Evolutionary conservation across 441 rosid species (phyloP).

Genomic region (Erysimum pusillum): DNA sequence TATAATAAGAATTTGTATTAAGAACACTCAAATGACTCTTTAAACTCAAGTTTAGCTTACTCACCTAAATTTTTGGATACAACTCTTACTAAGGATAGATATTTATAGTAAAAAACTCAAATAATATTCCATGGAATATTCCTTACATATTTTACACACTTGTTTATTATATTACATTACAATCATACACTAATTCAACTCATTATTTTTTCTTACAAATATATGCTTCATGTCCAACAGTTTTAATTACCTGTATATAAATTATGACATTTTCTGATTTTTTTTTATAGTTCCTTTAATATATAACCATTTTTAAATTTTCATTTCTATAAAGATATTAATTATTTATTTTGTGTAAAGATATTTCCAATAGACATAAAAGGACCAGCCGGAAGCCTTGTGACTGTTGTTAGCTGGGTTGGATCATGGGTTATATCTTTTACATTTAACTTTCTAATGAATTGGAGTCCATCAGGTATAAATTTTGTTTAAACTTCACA

Average conservation of each 20-base stretch:
- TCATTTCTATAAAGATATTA: background rate
- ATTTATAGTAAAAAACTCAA: no score
- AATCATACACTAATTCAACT: no score
- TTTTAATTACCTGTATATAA: background rate
- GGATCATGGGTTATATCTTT: constrained; percentile 69
- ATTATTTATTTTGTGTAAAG: constrained; percentile 43
- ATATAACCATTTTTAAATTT: background rate
- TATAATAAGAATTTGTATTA: no score
- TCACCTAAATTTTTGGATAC: no score
- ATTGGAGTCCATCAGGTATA: constrained; percentile 58
- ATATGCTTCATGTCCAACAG: background rate
- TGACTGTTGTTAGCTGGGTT: constrained; percentile 64
- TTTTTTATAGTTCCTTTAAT: background rate
- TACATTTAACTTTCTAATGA: constrained; percentile 60
- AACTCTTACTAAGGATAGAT: no score
- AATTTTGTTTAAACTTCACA: background rate
- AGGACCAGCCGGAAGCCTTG: constrained; percentile 72
- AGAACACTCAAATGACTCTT: no score
- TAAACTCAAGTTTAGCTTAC: no score
- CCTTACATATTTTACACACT: no score
- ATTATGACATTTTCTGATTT: no score
- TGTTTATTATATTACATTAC: no score
- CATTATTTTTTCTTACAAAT: no score
- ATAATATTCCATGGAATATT: no score
- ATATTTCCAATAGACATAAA: constrained; percentile 68